Conservation (phyloP, 306 rosid genomes). For the Biancaea sappan region DNA sequence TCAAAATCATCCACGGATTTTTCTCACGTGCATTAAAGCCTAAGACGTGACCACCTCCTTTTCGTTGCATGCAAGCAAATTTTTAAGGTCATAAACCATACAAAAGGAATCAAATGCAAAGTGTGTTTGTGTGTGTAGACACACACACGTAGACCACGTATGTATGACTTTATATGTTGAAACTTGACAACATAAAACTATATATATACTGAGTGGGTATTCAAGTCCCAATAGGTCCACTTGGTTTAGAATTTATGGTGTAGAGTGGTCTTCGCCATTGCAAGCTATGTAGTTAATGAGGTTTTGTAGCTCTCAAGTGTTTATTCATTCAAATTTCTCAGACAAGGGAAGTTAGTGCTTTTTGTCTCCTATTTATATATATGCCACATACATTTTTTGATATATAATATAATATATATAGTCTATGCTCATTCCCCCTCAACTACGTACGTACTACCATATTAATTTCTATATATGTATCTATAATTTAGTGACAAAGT, state of each 20-base stretch:
- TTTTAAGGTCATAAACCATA: background rate
- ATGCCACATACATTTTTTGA: background rate
- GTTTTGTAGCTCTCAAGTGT: background rate
- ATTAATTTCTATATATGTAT: too few relatives aligned
- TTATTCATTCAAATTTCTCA: background rate
- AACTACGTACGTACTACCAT: too few relatives aligned
- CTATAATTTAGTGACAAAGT: background rate
- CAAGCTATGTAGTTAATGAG: too few relatives aligned
- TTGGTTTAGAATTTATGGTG: background rate
- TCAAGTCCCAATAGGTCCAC: background rate
- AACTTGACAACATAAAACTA: background rate
- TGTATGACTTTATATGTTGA: background rate
- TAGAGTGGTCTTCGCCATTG: too few relatives aligned
- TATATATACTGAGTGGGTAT: background rate
- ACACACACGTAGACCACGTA: background rate
- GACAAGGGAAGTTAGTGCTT: background rate
- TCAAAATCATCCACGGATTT: background rate
- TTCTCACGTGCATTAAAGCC: background rate
- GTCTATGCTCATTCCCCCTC: background rate
- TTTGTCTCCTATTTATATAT: background rate
- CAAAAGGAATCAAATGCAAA: background rate
- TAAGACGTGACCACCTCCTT: background rate
- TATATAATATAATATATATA: too few relatives aligned
- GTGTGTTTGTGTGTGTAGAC: too few relatives aligned
- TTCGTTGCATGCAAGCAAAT: background rate